Conservation (phyloP, 2,329 filamentous ascomycete genomes). For the Cercospora sesami region DNA sequence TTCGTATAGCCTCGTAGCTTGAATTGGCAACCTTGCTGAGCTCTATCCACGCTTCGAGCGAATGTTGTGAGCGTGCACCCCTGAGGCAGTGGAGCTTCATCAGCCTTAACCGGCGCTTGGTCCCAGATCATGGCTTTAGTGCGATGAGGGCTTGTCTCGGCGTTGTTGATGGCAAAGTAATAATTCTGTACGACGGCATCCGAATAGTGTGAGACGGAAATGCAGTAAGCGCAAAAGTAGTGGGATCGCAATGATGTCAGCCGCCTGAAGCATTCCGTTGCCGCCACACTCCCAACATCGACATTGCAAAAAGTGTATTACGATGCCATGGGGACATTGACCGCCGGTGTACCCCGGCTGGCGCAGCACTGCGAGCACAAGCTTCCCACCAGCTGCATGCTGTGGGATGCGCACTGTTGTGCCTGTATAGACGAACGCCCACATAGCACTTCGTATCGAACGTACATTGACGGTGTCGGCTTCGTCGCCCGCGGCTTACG, state of each 20-base stretch:
- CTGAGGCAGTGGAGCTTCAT: background rate
- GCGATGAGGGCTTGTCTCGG: background rate
- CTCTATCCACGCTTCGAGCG: background rate
- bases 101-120: background rate
- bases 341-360: slow-evolving; percentile 32
- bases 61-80: background rate
- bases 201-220: background rate
- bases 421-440: slow-evolving; percentile 38
- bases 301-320: background rate
- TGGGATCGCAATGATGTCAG: background rate
- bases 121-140: background rate
- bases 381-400: slow-evolving; percentile 36
- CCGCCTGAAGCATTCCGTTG: background rate
- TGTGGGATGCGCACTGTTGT: slow-evolving; percentile 34
- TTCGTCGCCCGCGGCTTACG: slow-evolving; percentile 50
- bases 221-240: background rate
- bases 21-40: background rate
- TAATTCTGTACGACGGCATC: background rate
- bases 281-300: background rate
- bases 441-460: slow-evolving; percentile 47
- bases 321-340: slow-evolving; percentile 36
- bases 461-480: slow-evolving; percentile 54
- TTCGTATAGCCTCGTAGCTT: background rate
- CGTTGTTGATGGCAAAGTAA: background rate
- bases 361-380: slow-evolving; percentile 37